These are phyloP conservation scores for Pseudocercospora musae DNA, from an alignment of 2,329 filamentous ascomycete species.

Conservation along the genomic window DNA sequence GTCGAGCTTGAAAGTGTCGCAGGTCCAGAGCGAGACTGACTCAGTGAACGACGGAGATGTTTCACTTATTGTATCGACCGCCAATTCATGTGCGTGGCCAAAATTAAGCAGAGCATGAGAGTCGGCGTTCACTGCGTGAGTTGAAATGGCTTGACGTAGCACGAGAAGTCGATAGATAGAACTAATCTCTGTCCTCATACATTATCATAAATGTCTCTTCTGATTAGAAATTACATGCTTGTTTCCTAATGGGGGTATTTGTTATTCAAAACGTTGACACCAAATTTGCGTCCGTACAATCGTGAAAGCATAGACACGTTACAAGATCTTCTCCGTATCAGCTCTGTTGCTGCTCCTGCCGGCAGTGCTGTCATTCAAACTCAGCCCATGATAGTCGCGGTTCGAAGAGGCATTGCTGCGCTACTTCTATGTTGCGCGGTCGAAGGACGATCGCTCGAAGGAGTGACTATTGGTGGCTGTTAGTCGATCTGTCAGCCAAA, in stretches of 20 bases:
- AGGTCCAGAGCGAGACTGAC: too few species aligned
- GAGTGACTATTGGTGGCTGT: slow-evolving; percentile 11
- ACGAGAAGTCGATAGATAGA: background rate
- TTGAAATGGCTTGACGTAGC: too few species aligned
- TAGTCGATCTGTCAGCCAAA: background rate
- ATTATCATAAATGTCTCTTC: background rate
- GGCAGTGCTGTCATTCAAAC: slow-evolving; percentile 3
- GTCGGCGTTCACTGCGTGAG: background rate
- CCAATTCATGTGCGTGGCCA: too few species aligned
- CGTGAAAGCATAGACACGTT: slow-evolving; percentile 5
- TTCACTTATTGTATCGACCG: too few species aligned
- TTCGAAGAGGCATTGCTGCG: background rate
- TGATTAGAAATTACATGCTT: slow-evolving; percentile 4
- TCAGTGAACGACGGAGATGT: too few species aligned
- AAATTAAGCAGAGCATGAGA: background rate
- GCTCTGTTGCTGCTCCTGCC: slow-evolving; percentile 4
- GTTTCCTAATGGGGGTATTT: background rate
- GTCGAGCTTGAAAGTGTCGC: too few species aligned
- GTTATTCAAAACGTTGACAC: background rate
- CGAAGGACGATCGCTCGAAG: slow-evolving; percentile 3
- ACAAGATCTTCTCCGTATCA: slow-evolving; percentile 2
- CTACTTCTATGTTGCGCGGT: slow-evolving; percentile 1
- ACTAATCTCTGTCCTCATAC: background rate
- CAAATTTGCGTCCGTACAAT: slow-evolving; percentile 1
- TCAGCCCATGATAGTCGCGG: background rate